Base-by-base conservation (phyloP, 345 rosid species). In the Brassica napus region DNA sequence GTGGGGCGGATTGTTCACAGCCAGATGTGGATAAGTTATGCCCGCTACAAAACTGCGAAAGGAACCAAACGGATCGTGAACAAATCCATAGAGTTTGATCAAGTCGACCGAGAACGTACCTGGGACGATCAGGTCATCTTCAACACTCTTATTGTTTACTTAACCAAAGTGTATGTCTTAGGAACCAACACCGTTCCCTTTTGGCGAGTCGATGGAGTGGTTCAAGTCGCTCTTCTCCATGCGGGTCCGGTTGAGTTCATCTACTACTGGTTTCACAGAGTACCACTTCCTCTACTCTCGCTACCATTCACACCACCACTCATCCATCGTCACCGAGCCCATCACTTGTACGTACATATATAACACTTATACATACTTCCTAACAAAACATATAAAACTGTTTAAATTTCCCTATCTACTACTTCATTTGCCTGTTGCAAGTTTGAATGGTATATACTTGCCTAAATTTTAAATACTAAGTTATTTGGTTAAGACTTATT, bases 221-320 rank as follows among this genome's bases (percentile, higher is more conserved):
- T 49, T 49, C 57, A 49, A 49, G 57, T 49, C 57, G 57, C 57
- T 49, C 57, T 49, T 18, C 86, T 93, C 18, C 95, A 93, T 52
- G 82, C 83, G 0, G 97, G 95, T 2, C 97, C 91, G 0, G 94
- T 93, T 5, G 98, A 93, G 83, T 90, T 93, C 55, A 75, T 91
- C 3, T 91, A 91, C 81, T 93, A 89, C 65, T 93, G 98, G 97
- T 69, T 90, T 12, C 98, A 91, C 60, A 76, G 89, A 57, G 93
- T 94, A 91, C 82, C 94, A 91, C 76, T 90, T 63, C 73, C 91
- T 93, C 62, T 94, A 92, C 86, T 86, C 92, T 42, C 92, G 94
- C 65, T 88, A 94, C 81, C 98, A 92, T 65, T 94, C 98, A 21
- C 98, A 94, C 57, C 98, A 90, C 76, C 97, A 92, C 80, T 85